Evolutionary conservation across 139 green algal genomes (phyloP), one percentile per base, ranked within the genome.

Genomic region (Chlamydomonas eustigma): DNA sequence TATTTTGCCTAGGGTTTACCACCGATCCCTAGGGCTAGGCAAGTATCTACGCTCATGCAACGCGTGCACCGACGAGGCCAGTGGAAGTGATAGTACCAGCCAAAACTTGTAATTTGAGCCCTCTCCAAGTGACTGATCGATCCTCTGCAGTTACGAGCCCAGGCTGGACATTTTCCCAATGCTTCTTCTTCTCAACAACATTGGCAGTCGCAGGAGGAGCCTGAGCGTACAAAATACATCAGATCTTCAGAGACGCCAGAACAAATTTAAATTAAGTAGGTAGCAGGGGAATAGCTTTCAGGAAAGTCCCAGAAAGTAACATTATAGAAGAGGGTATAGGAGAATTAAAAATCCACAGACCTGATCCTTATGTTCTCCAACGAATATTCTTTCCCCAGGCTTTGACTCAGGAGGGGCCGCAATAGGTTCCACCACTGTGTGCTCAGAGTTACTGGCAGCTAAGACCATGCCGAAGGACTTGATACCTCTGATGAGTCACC

Each of bases 111-210:
- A 96, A 93, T 8, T 73, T 1, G 3, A 37, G 25, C 0, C 88
- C 90, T 35, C 87, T 76, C 79, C 89, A 94, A 0, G 32, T 72
- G 0, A 85, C 89, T 5, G 78, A 50, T 8, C 64, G 37, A 5
- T 83, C 69, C 3, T 32, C 66, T 4, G 78, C 69, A 22, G 90
- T 94, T 58, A 84, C 81, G n/a, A 96, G 78, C 30, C 88, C 78
- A 22, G 89, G 88, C 79, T 90, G 83, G 66, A 91, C 84, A 24
- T 76, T 78, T 51, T 96, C 88, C 91, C 91, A 96, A 24, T 90
- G 75, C 79, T 95, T 96, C 82, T 96, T 95, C 86, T 95, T 95
- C 83, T 96, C 85, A 1, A 94, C 81, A 3, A 78, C 78, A 71
- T 89, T 89, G 50, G 84, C 63, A 68, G 79, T 75, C 2, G 82